Conservation (phyloP, 2,329 filamentous ascomycete species). For the Paecilomyces dactylethromorphus region DNA sequence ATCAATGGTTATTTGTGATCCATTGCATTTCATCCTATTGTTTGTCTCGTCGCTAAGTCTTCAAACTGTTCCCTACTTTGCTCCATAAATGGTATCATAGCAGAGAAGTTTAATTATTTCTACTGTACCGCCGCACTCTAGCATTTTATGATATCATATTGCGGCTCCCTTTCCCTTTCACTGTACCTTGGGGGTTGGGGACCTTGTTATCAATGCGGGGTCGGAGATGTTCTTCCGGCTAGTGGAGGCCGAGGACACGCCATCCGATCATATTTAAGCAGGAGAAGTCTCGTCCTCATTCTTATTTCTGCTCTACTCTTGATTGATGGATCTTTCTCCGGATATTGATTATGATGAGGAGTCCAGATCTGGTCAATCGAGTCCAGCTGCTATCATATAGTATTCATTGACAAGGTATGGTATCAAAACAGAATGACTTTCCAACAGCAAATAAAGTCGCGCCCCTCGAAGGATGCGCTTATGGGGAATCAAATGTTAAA, state of each 20-base stretch:
- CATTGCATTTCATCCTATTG: too few relatives aligned
- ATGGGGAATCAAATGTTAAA: slow-evolving; percentile 13
- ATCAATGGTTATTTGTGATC: too few relatives aligned
- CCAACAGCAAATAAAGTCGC: not conserved
- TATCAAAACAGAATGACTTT: not conserved
- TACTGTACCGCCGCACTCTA: not conserved
- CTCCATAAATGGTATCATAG: too few relatives aligned
- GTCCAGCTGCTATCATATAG: not conserved
- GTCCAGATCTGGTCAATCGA: too few relatives aligned
- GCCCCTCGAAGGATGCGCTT: not conserved
- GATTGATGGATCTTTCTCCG: too few relatives aligned
- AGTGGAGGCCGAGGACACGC: not conserved
- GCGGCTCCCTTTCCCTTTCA: not conserved
- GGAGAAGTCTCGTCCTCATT: too few relatives aligned
- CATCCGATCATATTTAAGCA: not conserved
- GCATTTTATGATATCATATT: not conserved
- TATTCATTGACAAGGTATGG: not conserved
- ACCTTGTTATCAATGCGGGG: not conserved
- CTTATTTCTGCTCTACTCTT: too few relatives aligned
- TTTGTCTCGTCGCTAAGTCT: too few relatives aligned
- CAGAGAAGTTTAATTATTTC: too few relatives aligned
- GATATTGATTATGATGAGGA: too few relatives aligned
- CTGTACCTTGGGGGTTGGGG: not conserved
- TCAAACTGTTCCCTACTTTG: too few relatives aligned
- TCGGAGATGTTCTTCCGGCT: not conserved